Evolutionary conservation across 2,329 filamentous ascomycete species (phyloP).

Genomic region (Penicillium concentricum): DNA sequence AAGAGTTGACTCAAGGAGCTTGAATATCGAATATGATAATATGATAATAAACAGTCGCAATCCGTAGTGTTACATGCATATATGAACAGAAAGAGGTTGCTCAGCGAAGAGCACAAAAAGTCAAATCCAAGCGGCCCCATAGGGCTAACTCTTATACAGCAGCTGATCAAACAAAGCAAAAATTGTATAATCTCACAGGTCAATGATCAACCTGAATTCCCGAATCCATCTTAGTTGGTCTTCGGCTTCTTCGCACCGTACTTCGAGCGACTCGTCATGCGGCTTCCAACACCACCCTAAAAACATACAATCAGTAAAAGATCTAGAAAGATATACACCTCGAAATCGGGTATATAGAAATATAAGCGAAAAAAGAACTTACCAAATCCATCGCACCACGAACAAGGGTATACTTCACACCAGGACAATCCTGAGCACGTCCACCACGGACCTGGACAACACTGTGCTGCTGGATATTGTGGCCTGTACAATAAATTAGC

Average conservation of each 20-base stretch:
- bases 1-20: not conserved
- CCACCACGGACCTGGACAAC: conserved; percentile 95
- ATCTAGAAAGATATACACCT: not conserved
- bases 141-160: not conserved
- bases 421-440: conserved; percentile 92
- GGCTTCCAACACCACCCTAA: conserved; percentile 84
- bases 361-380: conserved; percentile 41
- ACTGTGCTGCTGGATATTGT: conserved; percentile 98
- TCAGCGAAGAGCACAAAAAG: not conserved
- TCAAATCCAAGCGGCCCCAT: not conserved
- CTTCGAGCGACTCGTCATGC: conserved; percentile 84
- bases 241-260: conserved; percentile 99
- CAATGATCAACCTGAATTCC: not conserved
- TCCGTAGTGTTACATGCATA: conserved; percentile 12
- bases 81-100: conserved; percentile 6
- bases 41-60: conserved; percentile 3
- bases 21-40: not conserved
- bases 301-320: conserved; percentile 27
- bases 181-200: conserved; percentile 10
- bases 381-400: conserved; percentile 91
- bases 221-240: conserved; percentile 53
- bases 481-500: conserved; percentile 52
- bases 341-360: not conserved
- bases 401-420: conserved; percentile 94
- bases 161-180: not conserved